Evolutionary conservation across 345 rosid species (phyloP).

Genomic region (Orychophragmus violaceus): DNA sequence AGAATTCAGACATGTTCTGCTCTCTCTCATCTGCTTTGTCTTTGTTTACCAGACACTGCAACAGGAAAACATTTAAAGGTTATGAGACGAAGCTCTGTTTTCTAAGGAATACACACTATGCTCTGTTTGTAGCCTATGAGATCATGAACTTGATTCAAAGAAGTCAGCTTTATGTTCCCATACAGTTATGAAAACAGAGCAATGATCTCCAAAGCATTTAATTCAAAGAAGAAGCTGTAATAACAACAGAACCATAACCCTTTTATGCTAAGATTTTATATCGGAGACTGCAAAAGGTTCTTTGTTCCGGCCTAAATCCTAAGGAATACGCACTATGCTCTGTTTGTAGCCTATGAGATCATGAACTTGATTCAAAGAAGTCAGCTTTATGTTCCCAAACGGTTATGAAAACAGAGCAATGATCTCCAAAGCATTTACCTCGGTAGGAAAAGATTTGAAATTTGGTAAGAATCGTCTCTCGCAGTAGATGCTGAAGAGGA

Average conservation of each 20-base stretch:
- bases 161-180: not conserved
- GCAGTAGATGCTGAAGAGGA: slow-evolving; percentile 73
- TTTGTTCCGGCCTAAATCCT: not conserved
- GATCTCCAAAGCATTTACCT: slow-evolving; percentile 43
- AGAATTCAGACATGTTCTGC: slow-evolving; percentile 52
- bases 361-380: not conserved
- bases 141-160: not conserved
- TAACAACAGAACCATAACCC: not conserved
- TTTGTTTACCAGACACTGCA: slow-evolving; percentile 73
- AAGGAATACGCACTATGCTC: slow-evolving; percentile 1
- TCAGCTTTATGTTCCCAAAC: not conserved
- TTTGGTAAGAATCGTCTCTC: slow-evolving; percentile 62
- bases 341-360: not conserved
- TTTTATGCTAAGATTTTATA: not conserved
- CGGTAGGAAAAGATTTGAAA: slow-evolving; percentile 63
- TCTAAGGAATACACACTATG: slow-evolving; percentile 1
- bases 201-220: slow-evolving; percentile 25
- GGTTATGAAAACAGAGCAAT: not conserved
- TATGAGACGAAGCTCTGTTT: no score
- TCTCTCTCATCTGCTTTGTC: slow-evolving; percentile 62
- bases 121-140: not conserved
- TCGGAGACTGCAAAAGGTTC: not conserved
- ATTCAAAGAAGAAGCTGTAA: not conserved
- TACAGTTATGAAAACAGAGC: not conserved
- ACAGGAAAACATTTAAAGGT: not conserved